Conservation (phyloP, 2,329 filamentous ascomycete genomes). For the Hymenoscyphus occultus region DNA sequence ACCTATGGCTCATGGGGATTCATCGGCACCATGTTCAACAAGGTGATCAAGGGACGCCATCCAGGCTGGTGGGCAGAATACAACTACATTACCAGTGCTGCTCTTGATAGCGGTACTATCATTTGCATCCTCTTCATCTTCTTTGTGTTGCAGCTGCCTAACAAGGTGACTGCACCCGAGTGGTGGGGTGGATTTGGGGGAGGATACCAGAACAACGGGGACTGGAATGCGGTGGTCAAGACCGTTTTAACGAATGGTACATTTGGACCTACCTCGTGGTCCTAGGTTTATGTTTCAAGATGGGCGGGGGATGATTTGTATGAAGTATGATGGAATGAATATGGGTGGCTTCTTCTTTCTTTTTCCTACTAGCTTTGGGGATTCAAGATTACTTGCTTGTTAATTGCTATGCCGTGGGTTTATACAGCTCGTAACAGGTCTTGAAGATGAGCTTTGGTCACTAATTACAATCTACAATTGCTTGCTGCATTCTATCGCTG, state of each 20-base stretch:
- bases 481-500: too few relatives aligned
- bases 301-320: not conserved
- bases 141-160: constrained; percentile 61
- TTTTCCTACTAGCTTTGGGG: too few relatives aligned
- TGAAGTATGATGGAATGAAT: too few relatives aligned
- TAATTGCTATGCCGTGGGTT: too few relatives aligned
- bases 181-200: constrained; percentile 47
- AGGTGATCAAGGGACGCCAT: constrained; percentile 60
- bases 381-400: too few relatives aligned
- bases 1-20: constrained; percentile 66
- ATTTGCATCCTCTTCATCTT: constrained; percentile 68
- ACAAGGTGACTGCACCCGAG: constrained; percentile 47
- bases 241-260: constrained; percentile 15
- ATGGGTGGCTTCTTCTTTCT: too few relatives aligned
- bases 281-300: not conserved
- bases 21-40: constrained; percentile 67
- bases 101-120: constrained; percentile 65
- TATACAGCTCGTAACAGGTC: too few relatives aligned
- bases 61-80: constrained; percentile 75
- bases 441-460: too few relatives aligned
- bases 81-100: constrained; percentile 72
- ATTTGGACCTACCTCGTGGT: constrained; percentile 25
- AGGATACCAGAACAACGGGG: constrained; percentile 13
- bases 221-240: constrained; percentile 20
- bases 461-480: too few relatives aligned